phyloP scores from a whole-genome alignment of 306 rosid species.

The Cicer judaicum region DNA sequence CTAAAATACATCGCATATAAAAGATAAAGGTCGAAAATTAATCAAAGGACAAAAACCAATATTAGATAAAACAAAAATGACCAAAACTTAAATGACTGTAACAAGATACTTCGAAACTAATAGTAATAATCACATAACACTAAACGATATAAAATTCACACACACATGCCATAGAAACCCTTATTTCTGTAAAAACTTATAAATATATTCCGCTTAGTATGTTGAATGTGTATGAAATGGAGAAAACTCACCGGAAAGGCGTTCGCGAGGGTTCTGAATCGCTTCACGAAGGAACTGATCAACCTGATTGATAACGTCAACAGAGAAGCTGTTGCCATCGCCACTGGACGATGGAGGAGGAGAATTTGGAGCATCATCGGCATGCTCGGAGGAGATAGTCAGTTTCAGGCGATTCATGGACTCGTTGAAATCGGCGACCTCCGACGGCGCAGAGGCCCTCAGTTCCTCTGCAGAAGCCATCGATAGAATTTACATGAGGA shows the following conservation, averaged over 20 bases:
- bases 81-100: too few relatives aligned
- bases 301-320: slow-evolving; percentile 68
- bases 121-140: too few relatives aligned
- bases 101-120: too few relatives aligned
- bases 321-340: slow-evolving; percentile 49
- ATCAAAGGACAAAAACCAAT: too few relatives aligned
- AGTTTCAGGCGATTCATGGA: slow-evolving; percentile 75
- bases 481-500: not conserved
- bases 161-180: not conserved
- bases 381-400: slow-evolving; percentile 52
- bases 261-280: slow-evolving; percentile 92
- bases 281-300: slow-evolving; percentile 95
- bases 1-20: too few relatives aligned
- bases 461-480: slow-evolving; percentile 88
- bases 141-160: too few relatives aligned
- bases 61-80: too few relatives aligned
- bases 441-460: slow-evolving; percentile 85
- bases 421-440: slow-evolving; percentile 82
- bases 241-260: slow-evolving; percentile 72
- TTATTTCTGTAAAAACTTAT: not conserved
- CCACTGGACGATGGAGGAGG: slow-evolving; percentile 43
- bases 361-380: slow-evolving; percentile 24
- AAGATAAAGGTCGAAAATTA: too few relatives aligned
- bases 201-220: not conserved
- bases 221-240: not conserved